Evolutionary conservation across 768 basidiomycete genomes (phyloP), one percentile per base, ranked within the genome.

Genomic region (Termitomyces heimii): DNA sequence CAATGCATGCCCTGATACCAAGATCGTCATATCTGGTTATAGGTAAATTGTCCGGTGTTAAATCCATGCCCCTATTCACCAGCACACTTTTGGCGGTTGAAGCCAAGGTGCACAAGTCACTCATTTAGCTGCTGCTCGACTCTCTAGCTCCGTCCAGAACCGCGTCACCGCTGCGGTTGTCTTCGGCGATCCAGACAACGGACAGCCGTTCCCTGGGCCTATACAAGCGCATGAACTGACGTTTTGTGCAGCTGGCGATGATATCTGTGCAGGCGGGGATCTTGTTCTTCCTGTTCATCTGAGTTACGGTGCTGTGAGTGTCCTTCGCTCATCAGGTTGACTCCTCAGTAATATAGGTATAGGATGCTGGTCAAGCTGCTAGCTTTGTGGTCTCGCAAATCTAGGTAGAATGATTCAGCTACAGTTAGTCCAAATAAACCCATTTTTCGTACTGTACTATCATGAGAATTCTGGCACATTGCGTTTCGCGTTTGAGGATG

Each of bases 31-130:
- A 40, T 69, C 70, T 39, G 71, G 70, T 10, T 73, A 72, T 56
- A 72, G 71, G 71, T 71, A 39, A 44, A 5, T 39, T 18, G 22
- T 26, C 44, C 14, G 56, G 56, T n/a, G 5, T 22, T 12, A 7
- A 18, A 29, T 22, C 1, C 1, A 6, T 28, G 28, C 28, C 8
- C 18, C 10, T 45, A 13, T 10, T 50, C 24, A 43, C 18, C 10
- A 20, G 35, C 42, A 46, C 3, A 53, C n/a, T 52, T 39, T 13
- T 18, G 57, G n/a, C 28, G 13, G 3, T 31, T 22, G 7, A 43
- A 71, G 67, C 44, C 70, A 71, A 64, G 69, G 70, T 24, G 70
- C 68, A 8, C 74, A 76, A 55, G 68, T 77, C 1, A 70, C 71
- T 4, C 75, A 76, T 53, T 67, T 72, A 10, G 72, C 75, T 16